Percentiles rank a stretch among this genome's conserved stretches.
Conservation (phyloP, 768 basidiomycete genomes). For the Mrakia hoshinonis region DNA sequence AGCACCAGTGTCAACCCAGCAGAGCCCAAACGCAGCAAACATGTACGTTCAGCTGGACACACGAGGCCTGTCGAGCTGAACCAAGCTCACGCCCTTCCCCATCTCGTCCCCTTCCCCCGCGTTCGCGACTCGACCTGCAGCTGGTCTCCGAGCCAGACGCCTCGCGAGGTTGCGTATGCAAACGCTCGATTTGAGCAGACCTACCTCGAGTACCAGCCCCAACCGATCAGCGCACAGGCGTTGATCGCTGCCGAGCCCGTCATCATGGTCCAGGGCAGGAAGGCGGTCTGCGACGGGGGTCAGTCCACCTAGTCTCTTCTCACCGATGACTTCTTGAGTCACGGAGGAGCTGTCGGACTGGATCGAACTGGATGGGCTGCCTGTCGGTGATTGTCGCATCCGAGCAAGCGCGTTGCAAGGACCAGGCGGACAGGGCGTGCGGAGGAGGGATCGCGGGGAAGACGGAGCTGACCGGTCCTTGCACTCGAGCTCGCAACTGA, state of each 20-base stretch:
- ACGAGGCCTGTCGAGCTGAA: neutral
- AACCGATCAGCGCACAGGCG: conserved; percentile 82
- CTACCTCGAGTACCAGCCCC: conserved; percentile 73
- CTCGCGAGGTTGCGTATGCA: conserved; percentile 35
- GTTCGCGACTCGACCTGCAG: neutral
- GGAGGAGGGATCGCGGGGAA: too few species aligned
- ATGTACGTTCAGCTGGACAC: neutral
- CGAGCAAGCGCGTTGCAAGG: neutral
- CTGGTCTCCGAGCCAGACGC: conserved; percentile 22
- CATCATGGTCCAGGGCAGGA: conserved; percentile 67
- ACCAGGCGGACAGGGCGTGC: neutral
- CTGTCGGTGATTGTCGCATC: neutral
- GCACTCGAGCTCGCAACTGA: neutral
- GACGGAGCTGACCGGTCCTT: conserved; percentile 9
- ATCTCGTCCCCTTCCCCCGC: neutral
- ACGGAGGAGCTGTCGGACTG: neutral
- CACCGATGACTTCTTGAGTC: neutral
- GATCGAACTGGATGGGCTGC: neutral
- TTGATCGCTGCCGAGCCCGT: conserved; percentile 79
- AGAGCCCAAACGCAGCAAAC: neutral
- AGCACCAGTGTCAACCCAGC: neutral
- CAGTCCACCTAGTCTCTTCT: conserved; percentile 38
- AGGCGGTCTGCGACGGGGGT: conserved; percentile 94
- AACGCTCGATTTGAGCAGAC: conserved; percentile 91
- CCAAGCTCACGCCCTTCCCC: neutral